Percentiles rank a stretch among this genome's conserved stretches.
These are phyloP conservation scores for Kentomonas sorsogonicus DNA, from an alignment of 208 protist species.

Conservation along the genomic window DNA sequence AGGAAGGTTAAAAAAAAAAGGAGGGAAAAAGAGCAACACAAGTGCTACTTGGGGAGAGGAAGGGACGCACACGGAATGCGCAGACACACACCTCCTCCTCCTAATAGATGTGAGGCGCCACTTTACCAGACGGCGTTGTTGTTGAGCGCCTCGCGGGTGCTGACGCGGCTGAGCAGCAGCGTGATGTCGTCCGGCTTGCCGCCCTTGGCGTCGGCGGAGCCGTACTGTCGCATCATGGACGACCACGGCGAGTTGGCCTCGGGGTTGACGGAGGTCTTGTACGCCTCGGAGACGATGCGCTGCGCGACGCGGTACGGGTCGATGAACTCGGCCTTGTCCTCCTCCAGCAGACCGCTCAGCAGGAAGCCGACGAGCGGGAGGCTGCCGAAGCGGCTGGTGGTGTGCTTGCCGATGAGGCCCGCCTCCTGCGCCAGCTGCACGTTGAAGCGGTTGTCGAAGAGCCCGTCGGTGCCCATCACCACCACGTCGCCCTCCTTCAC, in stretches of 20 bases:
- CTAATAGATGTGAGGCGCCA: background rate
- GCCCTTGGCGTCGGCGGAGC: slow-evolving; percentile 59
- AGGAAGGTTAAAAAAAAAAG: too few species aligned
- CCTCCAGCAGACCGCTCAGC: slow-evolving; percentile 62
- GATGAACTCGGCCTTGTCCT: slow-evolving; percentile 68
- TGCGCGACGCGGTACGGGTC: slow-evolving; percentile 87
- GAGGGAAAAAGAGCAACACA: slow-evolving; percentile 1
- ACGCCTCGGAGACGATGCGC: slow-evolving; percentile 76
- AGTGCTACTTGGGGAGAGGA: background rate
- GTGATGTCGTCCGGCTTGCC: slow-evolving; percentile 91
- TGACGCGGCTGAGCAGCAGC: slow-evolving; percentile 79
- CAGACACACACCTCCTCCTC: background rate
- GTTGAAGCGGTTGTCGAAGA: slow-evolving; percentile 93
- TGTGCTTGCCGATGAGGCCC: slow-evolving; percentile 70
- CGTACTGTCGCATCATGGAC: slow-evolving; percentile 75
- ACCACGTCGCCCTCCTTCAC: slow-evolving; percentile 91
- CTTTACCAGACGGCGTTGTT: slow-evolving; percentile 52
- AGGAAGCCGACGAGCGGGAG: slow-evolving; percentile 76
- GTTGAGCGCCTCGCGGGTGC: slow-evolving; percentile 71
- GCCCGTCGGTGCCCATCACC: slow-evolving; percentile 88
- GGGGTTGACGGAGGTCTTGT: slow-evolving; percentile 62
- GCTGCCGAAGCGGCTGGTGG: slow-evolving; percentile 52
- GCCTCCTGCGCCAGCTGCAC: slow-evolving; percentile 68
- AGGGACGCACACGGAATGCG: background rate
- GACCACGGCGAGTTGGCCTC: slow-evolving; percentile 80